phyloP scores from a whole-genome alignment of 1,284 basidiomycete genomes.

The Peniophora sp. region DNA sequence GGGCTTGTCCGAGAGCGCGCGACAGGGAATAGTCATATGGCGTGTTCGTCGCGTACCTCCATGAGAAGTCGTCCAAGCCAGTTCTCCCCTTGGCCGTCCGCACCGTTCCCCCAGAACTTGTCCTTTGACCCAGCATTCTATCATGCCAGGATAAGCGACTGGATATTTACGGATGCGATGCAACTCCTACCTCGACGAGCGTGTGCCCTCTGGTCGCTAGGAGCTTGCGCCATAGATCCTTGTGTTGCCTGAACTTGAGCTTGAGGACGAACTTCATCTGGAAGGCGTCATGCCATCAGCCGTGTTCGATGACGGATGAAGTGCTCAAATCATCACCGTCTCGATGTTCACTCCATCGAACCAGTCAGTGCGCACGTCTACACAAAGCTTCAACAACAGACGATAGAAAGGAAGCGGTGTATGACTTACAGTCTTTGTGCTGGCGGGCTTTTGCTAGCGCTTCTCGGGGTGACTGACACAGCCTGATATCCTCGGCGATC shows the following conservation, averaged over 20 bases:
- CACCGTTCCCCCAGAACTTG: constrained; percentile 24
- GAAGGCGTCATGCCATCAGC: neutral
- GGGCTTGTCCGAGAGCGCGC: too few species aligned
- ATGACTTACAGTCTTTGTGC: constrained; percentile 41
- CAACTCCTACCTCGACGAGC: constrained; percentile 39
- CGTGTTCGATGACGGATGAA: neutral
- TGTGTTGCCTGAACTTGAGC: constrained; percentile 59
- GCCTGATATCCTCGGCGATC: constrained; percentile 57
- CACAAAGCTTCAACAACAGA: too few species aligned
- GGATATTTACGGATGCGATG: too few species aligned
- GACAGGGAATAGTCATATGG: too few species aligned
- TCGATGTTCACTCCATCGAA: too few species aligned
- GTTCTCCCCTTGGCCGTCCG: constrained; percentile 14
- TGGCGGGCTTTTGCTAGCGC: constrained; percentile 63
- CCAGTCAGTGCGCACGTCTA: too few species aligned
- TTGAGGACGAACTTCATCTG: constrained; percentile 56
- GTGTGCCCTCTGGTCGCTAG: constrained; percentile 52
- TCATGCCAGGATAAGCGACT: too few species aligned
- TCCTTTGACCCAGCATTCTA: constrained; percentile 39
- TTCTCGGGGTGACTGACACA: constrained; percentile 47
- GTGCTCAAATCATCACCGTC: too few species aligned
- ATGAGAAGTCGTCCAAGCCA: constrained; percentile 9
- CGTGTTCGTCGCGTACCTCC: too few species aligned
- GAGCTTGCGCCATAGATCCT: constrained; percentile 42
- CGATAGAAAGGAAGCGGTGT: neutral